Conservation (phyloP, 805 yeast genomes). For the Wickerhamomyces subpelliculosus region DNA sequence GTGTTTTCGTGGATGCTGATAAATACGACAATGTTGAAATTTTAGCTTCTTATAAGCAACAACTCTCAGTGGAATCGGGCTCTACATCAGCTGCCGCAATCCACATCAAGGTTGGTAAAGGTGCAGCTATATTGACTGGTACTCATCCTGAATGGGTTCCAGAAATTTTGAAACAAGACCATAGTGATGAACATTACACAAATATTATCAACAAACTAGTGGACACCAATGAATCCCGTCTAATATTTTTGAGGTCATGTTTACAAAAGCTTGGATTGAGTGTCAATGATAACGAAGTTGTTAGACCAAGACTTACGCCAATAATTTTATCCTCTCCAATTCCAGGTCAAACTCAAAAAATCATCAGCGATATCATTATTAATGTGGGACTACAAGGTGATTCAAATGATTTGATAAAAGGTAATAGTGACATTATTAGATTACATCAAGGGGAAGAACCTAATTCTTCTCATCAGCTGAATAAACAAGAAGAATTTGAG, state of each 20-base stretch:
- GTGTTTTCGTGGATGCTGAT: constrained; percentile 72
- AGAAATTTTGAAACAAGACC: constrained; percentile 33
- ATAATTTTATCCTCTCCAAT: constrained; percentile 43
- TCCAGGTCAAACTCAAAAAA: constrained; percentile 20
- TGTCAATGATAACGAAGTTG: constrained; percentile 47
- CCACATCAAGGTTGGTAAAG: constrained; percentile 60
- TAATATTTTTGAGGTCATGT: constrained; percentile 48
- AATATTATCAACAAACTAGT: constrained; percentile 34
- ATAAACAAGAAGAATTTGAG: constrained; percentile 30
- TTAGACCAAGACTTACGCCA: constrained; percentile 66
- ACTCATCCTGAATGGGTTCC: constrained; percentile 87
- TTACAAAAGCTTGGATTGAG: constrained; percentile 57
- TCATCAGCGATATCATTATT: constrained; percentile 26
- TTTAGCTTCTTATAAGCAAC: constrained; percentile 59
- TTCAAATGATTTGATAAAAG: constrained; percentile 36
- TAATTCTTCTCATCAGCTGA: constrained; percentile 13
- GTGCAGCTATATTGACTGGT: constrained; percentile 72
- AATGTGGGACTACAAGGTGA: constrained; percentile 29
- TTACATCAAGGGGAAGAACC: constrained; percentile 34
- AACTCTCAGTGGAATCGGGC: constrained; percentile 41
- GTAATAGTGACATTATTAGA: constrained; percentile 50
- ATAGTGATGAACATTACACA: constrained; percentile 22
- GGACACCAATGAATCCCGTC: constrained; percentile 40
- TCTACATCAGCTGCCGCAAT: constrained; percentile 61
- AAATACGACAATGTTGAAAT: constrained; percentile 56